Evolutionary conservation across 768 basidiomycete genomes (phyloP).

Genomic region (Tulasnella sp.): DNA sequence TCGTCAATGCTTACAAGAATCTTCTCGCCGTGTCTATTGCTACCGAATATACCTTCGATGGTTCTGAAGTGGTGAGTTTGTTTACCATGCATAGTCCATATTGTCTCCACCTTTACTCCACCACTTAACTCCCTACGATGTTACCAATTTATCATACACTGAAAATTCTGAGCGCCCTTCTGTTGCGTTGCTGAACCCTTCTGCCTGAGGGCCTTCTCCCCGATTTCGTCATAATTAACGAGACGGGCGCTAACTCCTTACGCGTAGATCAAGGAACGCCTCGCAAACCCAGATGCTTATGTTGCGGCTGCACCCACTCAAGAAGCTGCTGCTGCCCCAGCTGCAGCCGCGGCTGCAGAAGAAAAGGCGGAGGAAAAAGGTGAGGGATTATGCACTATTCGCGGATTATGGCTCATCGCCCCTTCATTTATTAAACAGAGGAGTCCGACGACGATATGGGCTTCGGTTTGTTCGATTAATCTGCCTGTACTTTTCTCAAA

Average conservation of each 20-base stretch:
- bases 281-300: slow-evolving; percentile 98
- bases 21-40: slow-evolving; percentile 73
- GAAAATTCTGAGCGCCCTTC: slow-evolving; percentile 60
- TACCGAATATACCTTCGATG: slow-evolving; percentile 93
- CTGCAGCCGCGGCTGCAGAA: slow-evolving; percentile 43
- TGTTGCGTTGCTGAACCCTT: slow-evolving; percentile 4
- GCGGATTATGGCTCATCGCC: too few relatives aligned
- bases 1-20: slow-evolving; percentile 99
- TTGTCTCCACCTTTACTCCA: slow-evolving; percentile 18
- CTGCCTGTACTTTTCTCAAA: too few relatives aligned
- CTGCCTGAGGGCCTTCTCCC: not conserved
- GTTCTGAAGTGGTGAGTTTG: slow-evolving; percentile 68
- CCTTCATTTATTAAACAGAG: too few relatives aligned
- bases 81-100: slow-evolving; percentile 15
- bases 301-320: slow-evolving; percentile 55
- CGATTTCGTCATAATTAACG: not conserved
- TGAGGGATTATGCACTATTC: too few relatives aligned
- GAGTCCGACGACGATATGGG: slow-evolving; percentile 45
- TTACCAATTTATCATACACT: slow-evolving; percentile 43
- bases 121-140: slow-evolving; percentile 28
- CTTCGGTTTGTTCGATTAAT: slow-evolving; percentile 34
- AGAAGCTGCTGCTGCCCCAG: slow-evolving; percentile 37
- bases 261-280: slow-evolving; percentile 78
- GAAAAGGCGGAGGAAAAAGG: slow-evolving; percentile 52
- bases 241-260: not conserved